Percentiles rank a stretch among this genome's conserved stretches.
Evolutionary conservation across 495 filamentous ascomycete species (phyloP).

Genomic region (Bathelium albidoporum): DNA sequence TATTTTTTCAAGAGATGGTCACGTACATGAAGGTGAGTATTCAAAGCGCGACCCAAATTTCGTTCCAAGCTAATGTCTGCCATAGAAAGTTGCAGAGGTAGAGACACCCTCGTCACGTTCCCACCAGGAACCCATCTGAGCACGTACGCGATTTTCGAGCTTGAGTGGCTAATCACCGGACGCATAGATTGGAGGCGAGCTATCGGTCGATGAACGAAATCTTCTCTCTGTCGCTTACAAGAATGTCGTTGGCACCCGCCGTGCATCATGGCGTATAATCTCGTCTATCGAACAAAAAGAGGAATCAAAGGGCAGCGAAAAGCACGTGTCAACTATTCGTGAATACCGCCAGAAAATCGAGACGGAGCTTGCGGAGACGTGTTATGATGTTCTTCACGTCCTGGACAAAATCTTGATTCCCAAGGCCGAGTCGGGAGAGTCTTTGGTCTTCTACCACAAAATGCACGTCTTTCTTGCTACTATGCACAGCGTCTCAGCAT

Average conservation of each 20-base stretch:
- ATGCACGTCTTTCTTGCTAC: constrained; percentile 54
- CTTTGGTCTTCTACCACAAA: constrained; percentile 99
- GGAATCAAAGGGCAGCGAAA: constrained; percentile 96
- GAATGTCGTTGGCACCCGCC: constrained; percentile 98
- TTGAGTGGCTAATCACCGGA: not conserved
- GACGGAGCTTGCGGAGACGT: constrained; percentile 93
- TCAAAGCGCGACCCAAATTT: not conserved
- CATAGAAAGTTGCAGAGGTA: constrained; percentile 93
- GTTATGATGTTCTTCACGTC: constrained; percentile 95
- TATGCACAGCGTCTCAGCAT: not conserved
- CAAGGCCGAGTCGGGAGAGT: constrained; percentile 96
- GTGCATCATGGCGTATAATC: constrained; percentile 99
- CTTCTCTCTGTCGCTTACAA: constrained; percentile 99
- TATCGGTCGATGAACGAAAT: constrained; percentile 98
- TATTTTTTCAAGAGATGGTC: constrained; percentile 70
- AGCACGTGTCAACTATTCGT: constrained; percentile 90
- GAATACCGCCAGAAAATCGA: constrained; percentile 99
- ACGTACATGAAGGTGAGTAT: constrained; percentile 91
- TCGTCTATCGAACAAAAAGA: constrained; percentile 99
- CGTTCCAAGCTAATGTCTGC: constrained; percentile 18
- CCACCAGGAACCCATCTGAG: not conserved
- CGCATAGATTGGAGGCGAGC: constrained; percentile 74
- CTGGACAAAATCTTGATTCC: constrained; percentile 93
- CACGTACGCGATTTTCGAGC: not conserved
- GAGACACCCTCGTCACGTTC: constrained; percentile 67